Percentiles rank a stretch among this genome's conserved stretches.
phyloP scores from a whole-genome alignment of 139 green algal species.

The Nannochloris sp. region DNA sequence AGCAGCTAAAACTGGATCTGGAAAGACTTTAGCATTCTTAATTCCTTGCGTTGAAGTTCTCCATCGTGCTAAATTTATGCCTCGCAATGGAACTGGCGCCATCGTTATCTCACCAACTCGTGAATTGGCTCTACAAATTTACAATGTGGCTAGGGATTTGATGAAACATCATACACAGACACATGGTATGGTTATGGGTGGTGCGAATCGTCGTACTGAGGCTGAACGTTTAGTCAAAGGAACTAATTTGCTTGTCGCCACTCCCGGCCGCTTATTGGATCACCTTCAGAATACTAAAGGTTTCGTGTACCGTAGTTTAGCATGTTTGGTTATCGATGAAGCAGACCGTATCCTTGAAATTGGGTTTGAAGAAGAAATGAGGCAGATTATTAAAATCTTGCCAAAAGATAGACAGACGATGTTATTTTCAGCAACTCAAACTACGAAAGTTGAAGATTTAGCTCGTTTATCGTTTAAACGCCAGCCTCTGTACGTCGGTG shows the following conservation, averaged over 20 bases:
- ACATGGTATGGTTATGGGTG: conserved; percentile 95
- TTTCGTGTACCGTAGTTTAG: conserved; percentile 74
- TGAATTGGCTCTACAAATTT: conserved; percentile 97
- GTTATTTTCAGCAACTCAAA: conserved; percentile 97
- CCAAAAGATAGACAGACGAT: conserved; percentile 96
- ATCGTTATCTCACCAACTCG: conserved; percentile 91
- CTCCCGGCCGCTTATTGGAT: conserved; percentile 92
- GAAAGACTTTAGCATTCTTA: conserved; percentile 97
- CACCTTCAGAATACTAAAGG: conserved; percentile 90
- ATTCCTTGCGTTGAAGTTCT: conserved; percentile 90
- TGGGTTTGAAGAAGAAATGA: conserved; percentile 98
- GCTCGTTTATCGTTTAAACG: conserved; percentile 90
- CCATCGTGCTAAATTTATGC: conserved; percentile 87
- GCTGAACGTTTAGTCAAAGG: conserved; percentile 92
- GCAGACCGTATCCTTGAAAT: conserved; percentile 97
- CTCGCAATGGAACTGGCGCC: conserved; percentile 86
- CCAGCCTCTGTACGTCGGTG: conserved; percentile 91
- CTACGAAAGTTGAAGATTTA: conserved; percentile 95
- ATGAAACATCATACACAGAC: conserved; percentile 90
- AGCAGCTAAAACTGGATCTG: conserved; percentile 89
- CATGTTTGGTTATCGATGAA: conserved; percentile 94
- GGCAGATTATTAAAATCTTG: conserved; percentile 90
- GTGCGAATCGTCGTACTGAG: conserved; percentile 91
- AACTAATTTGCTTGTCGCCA: conserved; percentile 91
- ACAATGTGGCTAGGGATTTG: conserved; percentile 86